phyloP scores from a whole-genome alignment of 2,329 filamentous ascomycete genomes.

The Pseudogymnoascus sp. region DNA sequence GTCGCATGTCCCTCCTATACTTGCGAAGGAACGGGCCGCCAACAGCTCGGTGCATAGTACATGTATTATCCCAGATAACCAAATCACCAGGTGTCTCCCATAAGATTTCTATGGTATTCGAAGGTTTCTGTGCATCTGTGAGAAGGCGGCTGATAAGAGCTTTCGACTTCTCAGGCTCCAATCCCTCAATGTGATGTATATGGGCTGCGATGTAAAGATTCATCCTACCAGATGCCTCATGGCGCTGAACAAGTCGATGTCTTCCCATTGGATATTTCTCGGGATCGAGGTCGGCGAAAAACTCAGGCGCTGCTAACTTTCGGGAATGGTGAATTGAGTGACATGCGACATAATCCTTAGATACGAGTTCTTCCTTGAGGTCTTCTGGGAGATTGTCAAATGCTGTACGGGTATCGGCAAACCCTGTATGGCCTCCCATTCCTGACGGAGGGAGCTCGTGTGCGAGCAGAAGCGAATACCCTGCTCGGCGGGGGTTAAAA shows the following conservation, averaged over 20 bases:
- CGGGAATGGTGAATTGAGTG: constrained; percentile 46
- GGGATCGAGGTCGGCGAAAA: constrained; percentile 37
- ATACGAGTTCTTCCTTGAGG: constrained; percentile 24
- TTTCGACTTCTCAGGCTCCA: constrained; percentile 26
- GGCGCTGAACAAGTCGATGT: constrained; percentile 43
- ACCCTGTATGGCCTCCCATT: constrained; percentile 43
- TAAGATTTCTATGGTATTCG: constrained; percentile 36
- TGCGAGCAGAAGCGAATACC: constrained; percentile 44
- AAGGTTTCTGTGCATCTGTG: constrained; percentile 37
- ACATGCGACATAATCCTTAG: constrained; percentile 37
- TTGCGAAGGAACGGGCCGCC: constrained; percentile 39
- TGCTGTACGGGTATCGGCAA: constrained; percentile 44
- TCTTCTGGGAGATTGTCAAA: constrained; percentile 37
- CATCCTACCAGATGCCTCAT: constrained; percentile 42
- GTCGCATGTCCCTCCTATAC: constrained; percentile 42
- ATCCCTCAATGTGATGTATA: constrained; percentile 43
- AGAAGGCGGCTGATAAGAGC: constrained; percentile 33
- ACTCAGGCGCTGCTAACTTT: constrained; percentile 41
- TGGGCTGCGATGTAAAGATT: constrained; percentile 48
- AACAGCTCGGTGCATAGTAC: constrained; percentile 44
- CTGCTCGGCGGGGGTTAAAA: constrained; percentile 46
- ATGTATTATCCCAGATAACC: constrained; percentile 50
- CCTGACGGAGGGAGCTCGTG: constrained; percentile 39
- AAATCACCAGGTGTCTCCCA: constrained; percentile 43
- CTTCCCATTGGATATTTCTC: constrained; percentile 23